phyloP scores from a whole-genome alignment of 106 monocot species.

The Dioscorea zingiberensis region DNA sequence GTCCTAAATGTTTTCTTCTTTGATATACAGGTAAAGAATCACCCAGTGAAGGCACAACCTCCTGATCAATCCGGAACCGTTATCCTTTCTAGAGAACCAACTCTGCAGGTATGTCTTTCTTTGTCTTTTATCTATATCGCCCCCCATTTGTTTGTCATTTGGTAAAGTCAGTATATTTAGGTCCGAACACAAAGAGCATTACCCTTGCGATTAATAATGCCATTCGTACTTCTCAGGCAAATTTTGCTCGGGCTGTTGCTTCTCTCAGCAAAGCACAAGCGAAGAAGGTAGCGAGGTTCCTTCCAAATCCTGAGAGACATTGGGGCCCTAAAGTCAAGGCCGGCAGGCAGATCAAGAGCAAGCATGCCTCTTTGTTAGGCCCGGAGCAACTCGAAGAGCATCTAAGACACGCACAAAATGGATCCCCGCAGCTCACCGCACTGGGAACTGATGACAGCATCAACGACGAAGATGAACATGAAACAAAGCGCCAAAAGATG shows the following conservation, averaged over 20 bases:
- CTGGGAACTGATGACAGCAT: background rate
- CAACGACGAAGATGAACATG: conserved; percentile 23
- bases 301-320: conserved; percentile 76
- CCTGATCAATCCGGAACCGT: conserved; percentile 61
- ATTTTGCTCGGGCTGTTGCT: conserved; percentile 61
- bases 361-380: conserved; percentile 65
- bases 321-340: conserved; percentile 91
- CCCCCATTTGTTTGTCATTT: no score
- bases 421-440: background rate
- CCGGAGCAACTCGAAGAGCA: conserved; percentile 18
- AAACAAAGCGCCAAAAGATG: conserved; percentile 54
- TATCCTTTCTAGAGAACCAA: conserved; percentile 76
- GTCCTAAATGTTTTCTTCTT: background rate
- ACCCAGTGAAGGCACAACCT: conserved; percentile 70
- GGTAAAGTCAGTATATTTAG: background rate
- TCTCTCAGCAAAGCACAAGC: conserved; percentile 76
- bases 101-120: conserved; percentile 43
- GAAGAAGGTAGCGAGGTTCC: conserved; percentile 70
- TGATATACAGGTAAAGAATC: conserved; percentile 60
- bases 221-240: conserved; percentile 37
- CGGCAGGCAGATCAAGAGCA: conserved; percentile 77
- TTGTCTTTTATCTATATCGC: background rate
- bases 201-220: no score
- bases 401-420: conserved; percentile 4
- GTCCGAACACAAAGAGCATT: background rate